Percentiles rank a stretch among this genome's conserved stretches.
These are phyloP conservation scores for Polyplosphaeria fusca DNA, from an alignment of 495 filamentous ascomycete species.

Conservation along the genomic window DNA sequence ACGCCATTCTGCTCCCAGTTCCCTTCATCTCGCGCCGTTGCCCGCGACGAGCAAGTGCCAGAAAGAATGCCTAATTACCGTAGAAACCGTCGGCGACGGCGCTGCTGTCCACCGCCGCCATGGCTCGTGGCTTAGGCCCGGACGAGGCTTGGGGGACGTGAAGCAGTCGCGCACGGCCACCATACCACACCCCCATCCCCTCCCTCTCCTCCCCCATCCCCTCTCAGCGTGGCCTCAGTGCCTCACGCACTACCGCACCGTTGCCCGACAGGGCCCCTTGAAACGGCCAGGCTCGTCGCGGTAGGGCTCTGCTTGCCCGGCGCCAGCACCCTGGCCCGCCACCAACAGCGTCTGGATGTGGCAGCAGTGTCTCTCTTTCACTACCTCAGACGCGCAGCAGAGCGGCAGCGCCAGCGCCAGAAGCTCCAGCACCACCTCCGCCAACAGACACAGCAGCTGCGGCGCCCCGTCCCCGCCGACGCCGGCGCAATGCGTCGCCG, in stretches of 20 bases:
- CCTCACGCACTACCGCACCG: no score
- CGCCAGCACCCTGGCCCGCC: background rate
- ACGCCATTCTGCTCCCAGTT: no score
- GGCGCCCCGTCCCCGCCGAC: conserved; percentile 8
- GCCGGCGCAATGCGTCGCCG: background rate
- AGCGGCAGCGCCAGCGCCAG: conserved; percentile 7
- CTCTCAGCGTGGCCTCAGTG: no score
- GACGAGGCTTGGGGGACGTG: conserved; percentile 15
- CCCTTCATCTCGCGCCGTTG: no score
- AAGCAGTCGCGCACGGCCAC: conserved; percentile 22
- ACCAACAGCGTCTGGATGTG: conserved; percentile 16
- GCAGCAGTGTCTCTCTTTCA: background rate
- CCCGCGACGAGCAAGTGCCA: no score
- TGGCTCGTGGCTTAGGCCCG: no score
- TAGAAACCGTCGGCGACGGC: no score
- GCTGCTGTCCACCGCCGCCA: no score
- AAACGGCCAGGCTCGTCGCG: conserved; percentile 13
- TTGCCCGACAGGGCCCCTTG: conserved; percentile 22
- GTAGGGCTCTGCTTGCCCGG: conserved; percentile 12
- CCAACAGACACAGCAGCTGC: conserved; percentile 12
- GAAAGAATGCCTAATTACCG: no score
- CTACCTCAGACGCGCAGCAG: background rate
- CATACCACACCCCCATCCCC: conserved; percentile 5
- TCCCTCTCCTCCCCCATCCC: no score
- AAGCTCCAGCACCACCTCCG: conserved; percentile 4